Base-by-base conservation (phyloP, 176 grass and related monocot species). In the Ensete ventricosum region DNA sequence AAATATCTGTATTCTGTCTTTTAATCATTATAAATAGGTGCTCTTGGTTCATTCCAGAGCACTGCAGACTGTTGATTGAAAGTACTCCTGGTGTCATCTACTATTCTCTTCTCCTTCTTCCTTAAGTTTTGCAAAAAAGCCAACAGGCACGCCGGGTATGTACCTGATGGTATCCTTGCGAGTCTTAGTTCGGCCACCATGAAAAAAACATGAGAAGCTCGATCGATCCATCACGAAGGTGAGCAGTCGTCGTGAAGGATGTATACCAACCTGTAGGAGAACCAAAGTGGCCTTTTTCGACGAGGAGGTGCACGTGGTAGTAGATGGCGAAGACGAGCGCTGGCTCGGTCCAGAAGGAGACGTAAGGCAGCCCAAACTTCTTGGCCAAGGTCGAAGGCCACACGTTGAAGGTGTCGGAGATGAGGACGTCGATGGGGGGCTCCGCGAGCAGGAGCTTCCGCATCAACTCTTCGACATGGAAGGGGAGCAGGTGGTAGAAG, bases 381-480 rank as follows among this genome's bases (percentile, higher is more conserved):
- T 77, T 53, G 8, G 77, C 84, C n/a, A 91, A 69, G 8, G 82
- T 75, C 5, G 92, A 84, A 1, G 88, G 84, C 88, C 86, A 96
- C 1, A 89, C 82, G 83, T 87, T 89, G 79, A 89, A 87, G 9
- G 92, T 89, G 71, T 91, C 92, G 12, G 20, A 11, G 57, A 96
- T 71, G 72, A 96, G 89, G 80, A 67, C 85, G 0, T 78, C 91
- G n/a, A 78, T 12, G 0, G 89, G 62, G 19, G 88, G 82, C 65
- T 89, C 78, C 6, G 58, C 76, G 14, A 20, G 62, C 10, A 19
- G 25, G 49, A 82, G 73, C 51, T 91, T 72, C 71, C 80, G 76
- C 80, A 96, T 69, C 66, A 96, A 76, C 77, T 87, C 88, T 77
- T 96, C 92, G 64, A 83, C 85, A 26, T 89, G 92, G 0, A 85